Evolutionary conservation across 116 monocot species (phyloP).

Genomic region (Iris pallida): DNA sequence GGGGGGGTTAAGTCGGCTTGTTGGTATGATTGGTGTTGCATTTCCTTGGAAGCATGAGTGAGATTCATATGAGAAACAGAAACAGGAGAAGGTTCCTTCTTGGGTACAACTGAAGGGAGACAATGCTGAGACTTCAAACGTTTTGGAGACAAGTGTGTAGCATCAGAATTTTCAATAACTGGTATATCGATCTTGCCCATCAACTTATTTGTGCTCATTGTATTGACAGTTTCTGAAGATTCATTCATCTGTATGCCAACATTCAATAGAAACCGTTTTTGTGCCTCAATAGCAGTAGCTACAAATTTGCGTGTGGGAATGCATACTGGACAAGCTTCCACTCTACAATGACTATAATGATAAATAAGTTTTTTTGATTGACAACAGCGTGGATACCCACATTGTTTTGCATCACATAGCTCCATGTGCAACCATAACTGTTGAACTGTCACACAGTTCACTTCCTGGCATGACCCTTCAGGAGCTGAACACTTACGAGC

Average conservation of each 20-base stretch:
- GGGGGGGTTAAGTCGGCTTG: constrained; percentile 6
- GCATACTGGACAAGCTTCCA: constrained; percentile 69
- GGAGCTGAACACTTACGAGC: constrained; percentile 58
- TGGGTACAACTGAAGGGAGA: constrained; percentile 22
- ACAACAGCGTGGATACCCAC: constrained; percentile 48
- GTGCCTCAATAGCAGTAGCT: constrained; percentile 18
- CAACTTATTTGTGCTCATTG: constrained; percentile 16
- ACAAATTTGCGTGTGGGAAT: constrained; percentile 38
- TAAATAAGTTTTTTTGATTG: constrained; percentile 35
- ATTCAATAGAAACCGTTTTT: constrained; percentile 11
- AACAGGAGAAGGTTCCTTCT: constrained; percentile 37
- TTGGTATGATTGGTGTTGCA: constrained; percentile 15
- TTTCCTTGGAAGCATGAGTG: constrained; percentile 20
- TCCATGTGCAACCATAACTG: constrained; percentile 49
- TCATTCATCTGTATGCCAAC: constrained; percentile 25
- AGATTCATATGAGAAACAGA: constrained; percentile 23
- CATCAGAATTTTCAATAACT: constrained; percentile 36
- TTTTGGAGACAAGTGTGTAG: constrained; percentile 40
- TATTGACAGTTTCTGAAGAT: constrained; percentile 18
- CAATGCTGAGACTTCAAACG: constrained; percentile 53
- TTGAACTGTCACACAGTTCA: constrained; percentile 49
- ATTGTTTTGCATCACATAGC: constrained; percentile 42
- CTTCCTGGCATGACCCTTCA: constrained; percentile 52
- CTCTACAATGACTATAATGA: constrained; percentile 50
- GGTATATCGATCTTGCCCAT: constrained; percentile 12